Base-by-base conservation (phyloP, 768 basidiomycete species). In the Boletus edulis region DNA sequence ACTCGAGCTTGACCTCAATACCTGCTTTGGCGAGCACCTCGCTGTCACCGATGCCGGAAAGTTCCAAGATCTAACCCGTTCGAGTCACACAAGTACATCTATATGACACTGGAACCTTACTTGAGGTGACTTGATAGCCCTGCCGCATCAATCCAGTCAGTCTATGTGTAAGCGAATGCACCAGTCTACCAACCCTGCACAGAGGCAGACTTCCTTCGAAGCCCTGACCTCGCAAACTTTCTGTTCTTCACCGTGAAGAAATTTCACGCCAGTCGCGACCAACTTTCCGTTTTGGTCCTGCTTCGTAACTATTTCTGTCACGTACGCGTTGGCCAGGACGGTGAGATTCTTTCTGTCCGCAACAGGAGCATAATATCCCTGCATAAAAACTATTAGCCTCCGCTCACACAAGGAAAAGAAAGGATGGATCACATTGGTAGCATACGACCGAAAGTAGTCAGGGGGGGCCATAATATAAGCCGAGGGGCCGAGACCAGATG, bases 151-250 rank as follows among this genome's bases (percentile, higher is more conserved):
- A 41, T 37, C 4, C 29, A 8, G 35, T 52, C n/a, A 52, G 51
- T 40, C 12, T 12, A 6, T 13, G 18, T 12, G 15, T 4, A 18
- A 43, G 4, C 24, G 32, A 44, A 45, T 15, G 24, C 7, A 44
- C 14, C 5, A 13, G 22, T 1, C 15, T 14, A 27, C 40, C 41
- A 11, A 52, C 51, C 51, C 43, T 38, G 51, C 51, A 20, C 34
- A 52, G 17, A 52, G 34, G 35, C 51, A 52, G 8, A 52, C 51
- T 20, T 52, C 42, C 8, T 45, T 52, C 34, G 35, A 52, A 29
- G 43, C 34, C 8, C 38, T 45, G 51, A 38, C 51, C 34, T 38
- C 35, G 42, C 37, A 29, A 20, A 31, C 34, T 38, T 34, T 22
- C 15, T 32, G 27, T 15, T 43, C 50, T n/a, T 52, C 10, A 4